A percentile compares a stretch with the other conserved stretches of the same genome.
phyloP scores from a whole-genome alignment of 148 eudicot species.

The Chenopodium quinoa region DNA sequence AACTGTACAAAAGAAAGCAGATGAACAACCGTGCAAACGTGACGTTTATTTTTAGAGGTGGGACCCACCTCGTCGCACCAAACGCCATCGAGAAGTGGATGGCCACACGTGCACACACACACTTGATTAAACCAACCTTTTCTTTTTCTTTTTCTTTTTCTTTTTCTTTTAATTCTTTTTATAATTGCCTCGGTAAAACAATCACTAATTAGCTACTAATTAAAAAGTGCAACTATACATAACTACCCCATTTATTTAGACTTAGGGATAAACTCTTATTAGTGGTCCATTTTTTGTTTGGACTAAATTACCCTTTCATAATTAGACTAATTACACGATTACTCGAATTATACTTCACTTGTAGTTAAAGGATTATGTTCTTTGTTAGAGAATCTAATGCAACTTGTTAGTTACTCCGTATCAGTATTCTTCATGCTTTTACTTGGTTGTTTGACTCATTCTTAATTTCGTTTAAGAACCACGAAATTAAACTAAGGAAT shows the following conservation, averaged over 20 bases:
- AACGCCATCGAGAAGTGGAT: slow-evolving; percentile 29
- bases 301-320: slow-evolving; percentile 15
- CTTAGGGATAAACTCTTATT: slow-evolving; percentile 3
- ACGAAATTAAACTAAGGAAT: neutral
- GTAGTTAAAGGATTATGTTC: neutral
- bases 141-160: neutral
- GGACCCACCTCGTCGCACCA: slow-evolving; percentile 18
- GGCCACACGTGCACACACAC: slow-evolving; percentile 31
- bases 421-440: neutral
- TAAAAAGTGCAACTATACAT: slow-evolving; percentile 17
- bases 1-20: slow-evolving; percentile 13
- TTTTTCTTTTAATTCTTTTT: neutral
- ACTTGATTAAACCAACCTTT: slow-evolving; percentile 9
- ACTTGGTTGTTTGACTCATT: neutral
- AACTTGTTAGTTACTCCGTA: neutral
- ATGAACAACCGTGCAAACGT: slow-evolving; percentile 36
- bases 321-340: slow-evolving; percentile 4
- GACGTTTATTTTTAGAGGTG: neutral
- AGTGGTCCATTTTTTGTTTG: neutral
- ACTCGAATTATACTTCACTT: neutral
- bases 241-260: neutral
- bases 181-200: slow-evolving; percentile 21
- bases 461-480: neutral
- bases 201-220: slow-evolving; percentile 31
- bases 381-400: neutral